A percentile compares a stretch with the other conserved stretches of the same genome.
Conservation (phyloP, 306 rosid species). For the Cucurbita ficifolia region DNA sequence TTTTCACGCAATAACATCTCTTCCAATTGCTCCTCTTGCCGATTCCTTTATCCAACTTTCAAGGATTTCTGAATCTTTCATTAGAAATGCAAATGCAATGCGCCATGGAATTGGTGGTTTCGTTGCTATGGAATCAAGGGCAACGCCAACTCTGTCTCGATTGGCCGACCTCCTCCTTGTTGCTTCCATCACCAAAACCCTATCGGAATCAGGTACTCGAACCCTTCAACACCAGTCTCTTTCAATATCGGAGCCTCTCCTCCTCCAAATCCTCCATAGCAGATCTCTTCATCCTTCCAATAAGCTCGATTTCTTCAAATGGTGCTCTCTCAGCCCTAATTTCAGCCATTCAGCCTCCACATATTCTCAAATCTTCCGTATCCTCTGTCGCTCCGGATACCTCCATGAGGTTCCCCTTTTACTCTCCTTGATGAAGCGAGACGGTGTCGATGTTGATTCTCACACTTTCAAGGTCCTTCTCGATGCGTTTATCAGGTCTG, state of each 20-base stretch:
- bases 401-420: constrained; percentile 33
- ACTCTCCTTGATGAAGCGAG: constrained; percentile 34
- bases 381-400: constrained; percentile 26
- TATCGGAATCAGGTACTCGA: constrained; percentile 37
- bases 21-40: neutral
- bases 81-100: constrained; percentile 21
- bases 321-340: constrained; percentile 26
- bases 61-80: neutral
- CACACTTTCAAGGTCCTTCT: constrained; percentile 48
- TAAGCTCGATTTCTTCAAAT: constrained; percentile 52
- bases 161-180: constrained; percentile 37
- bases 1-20: neutral
- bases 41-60: neutral
- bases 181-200: constrained; percentile 46
- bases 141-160: constrained; percentile 7
- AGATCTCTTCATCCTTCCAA: constrained; percentile 42
- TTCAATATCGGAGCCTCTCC: constrained; percentile 33
- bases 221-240: constrained; percentile 30
- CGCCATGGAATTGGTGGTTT: constrained; percentile 25
- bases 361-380: constrained; percentile 37
- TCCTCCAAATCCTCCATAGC: constrained; percentile 38
- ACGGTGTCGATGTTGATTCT: constrained; percentile 31
- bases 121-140: constrained; percentile 4
- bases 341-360: constrained; percentile 20
- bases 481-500: constrained; percentile 28